These are phyloP conservation scores for Apophysomyces sp. DNA, from an alignment of 371 early-diverging fungal species.

Conservation along the genomic window DNA sequence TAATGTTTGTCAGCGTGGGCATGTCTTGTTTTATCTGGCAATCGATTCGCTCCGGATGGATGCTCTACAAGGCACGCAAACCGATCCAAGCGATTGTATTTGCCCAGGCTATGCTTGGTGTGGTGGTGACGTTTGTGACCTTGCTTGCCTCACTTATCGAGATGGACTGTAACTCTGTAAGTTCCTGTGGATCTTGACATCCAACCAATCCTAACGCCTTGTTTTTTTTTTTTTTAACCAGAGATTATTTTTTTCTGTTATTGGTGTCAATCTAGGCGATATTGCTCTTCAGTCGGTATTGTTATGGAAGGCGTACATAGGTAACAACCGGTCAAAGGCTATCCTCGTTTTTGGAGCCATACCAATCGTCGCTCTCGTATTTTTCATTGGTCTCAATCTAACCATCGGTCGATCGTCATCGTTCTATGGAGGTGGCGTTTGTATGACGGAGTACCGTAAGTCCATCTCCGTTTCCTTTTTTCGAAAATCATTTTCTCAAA, in stretches of 20 bases:
- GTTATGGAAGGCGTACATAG: constrained; percentile 48
- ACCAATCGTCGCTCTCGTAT: constrained; percentile 27
- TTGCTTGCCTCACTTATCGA: constrained; percentile 25
- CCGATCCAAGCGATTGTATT: constrained; percentile 36
- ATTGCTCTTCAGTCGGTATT: constrained; percentile 37
- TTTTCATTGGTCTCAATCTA: constrained; percentile 35
- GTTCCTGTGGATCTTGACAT: too few relatives aligned
- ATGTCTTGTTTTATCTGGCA: constrained; percentile 48
- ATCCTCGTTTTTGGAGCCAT: constrained; percentile 28
- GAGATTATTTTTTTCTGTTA: constrained; percentile 29
- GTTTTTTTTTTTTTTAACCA: not conserved
- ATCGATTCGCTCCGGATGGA: constrained; percentile 22
- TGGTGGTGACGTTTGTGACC: constrained; percentile 35
- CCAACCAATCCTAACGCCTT: too few relatives aligned
- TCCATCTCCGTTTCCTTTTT: not conserved
- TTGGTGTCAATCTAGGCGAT: constrained; percentile 42
- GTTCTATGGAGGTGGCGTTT: constrained; percentile 15
- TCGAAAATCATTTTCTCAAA: not conserved
- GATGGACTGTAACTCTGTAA: constrained; percentile 43
- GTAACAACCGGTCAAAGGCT: constrained; percentile 37
- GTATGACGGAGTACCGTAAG: constrained; percentile 39
- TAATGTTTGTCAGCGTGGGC: constrained; percentile 45
- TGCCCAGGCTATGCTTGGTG: constrained; percentile 34
- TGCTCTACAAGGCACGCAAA: constrained; percentile 34
- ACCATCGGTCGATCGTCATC: constrained; percentile 32